A percentile compares a stretch with the other conserved stretches of the same genome.
These are phyloP conservation scores for Mariannaea elegans DNA, from an alignment of 2,329 filamentous ascomycete genomes.

Conservation along the genomic window DNA sequence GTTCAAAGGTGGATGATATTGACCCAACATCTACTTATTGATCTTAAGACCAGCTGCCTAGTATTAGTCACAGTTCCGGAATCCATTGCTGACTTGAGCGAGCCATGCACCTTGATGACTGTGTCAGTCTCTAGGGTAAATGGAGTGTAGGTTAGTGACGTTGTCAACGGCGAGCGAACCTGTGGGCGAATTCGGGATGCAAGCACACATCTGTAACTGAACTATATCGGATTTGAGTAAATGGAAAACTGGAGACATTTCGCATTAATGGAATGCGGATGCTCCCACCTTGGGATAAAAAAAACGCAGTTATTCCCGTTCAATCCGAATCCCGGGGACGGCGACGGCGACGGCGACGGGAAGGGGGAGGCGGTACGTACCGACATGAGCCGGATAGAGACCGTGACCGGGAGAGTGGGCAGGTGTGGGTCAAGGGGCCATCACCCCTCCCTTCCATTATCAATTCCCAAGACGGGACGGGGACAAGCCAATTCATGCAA, in stretches of 20 bases:
- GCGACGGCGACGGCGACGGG: neutral
- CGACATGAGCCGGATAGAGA: slow-evolving; percentile 5
- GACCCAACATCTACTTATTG: too few species aligned
- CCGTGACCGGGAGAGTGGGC: slow-evolving; percentile 11
- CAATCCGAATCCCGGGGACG: slow-evolving; percentile 14
- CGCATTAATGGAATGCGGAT: neutral
- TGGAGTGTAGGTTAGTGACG: too few species aligned
- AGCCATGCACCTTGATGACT: neutral
- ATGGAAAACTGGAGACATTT: neutral
- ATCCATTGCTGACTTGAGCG: too few species aligned
- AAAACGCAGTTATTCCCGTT: slow-evolving; percentile 4
- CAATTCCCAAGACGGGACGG: too few species aligned
- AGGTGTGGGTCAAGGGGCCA: slow-evolving; percentile 13
- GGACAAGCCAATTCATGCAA: too few species aligned
- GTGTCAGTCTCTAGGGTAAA: neutral
- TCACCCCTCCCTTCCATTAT: slow-evolving; percentile 13
- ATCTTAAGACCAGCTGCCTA: too few species aligned
- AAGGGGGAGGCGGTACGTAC: slow-evolving; percentile 6
- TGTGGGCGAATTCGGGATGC: too few species aligned
- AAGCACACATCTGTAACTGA: too few species aligned
- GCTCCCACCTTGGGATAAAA: neutral
- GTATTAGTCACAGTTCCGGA: too few species aligned
- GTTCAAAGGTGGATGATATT: too few species aligned
- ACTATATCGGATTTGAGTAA: neutral
- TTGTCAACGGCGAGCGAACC: too few species aligned